Evolutionary conservation across 1,139 yeast genomes (phyloP), one percentile per base, ranked within the genome.

Genomic region (Zygosaccharomyces pseudobailii): DNA sequence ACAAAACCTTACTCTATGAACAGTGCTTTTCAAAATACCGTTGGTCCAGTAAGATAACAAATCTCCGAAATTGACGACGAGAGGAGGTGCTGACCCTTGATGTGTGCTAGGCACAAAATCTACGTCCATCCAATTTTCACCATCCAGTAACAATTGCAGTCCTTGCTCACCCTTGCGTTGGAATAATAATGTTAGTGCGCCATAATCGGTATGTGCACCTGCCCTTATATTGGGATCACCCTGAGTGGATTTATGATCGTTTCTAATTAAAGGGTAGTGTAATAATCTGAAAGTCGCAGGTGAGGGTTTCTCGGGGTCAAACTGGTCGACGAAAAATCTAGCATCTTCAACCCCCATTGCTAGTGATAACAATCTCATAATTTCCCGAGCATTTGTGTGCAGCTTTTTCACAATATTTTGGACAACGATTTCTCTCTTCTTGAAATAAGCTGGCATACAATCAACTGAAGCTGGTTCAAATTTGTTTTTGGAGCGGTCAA

Each of bases 201-300:
- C 94, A 61, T 84, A 86, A 62, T 86, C 95, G 0, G 95, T 85
- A 57, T 87, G 95, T 1, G 94, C 94, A 27, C 95, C 95, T 3
- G 94, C 94, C 44, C 94, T 71, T 40, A 84, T 76, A 13, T 51
- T 46, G 10, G 55, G 51, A 38, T 53, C 55, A 40, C 36, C 43
- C 7, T 25, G 8, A n/a, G 70, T 73, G 20, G 75, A 72, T 50
- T 78, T 79, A 0, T 84, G 79, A 32, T 72, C 66, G 42, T 74
- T 71, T 51, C 59, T 56, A 20, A 53, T 31, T 8, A 84, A 76
- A 0, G 90, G 90, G 59, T 86, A 86, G 61, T 81, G 86, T 43
- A 86, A 70, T 55, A 86, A 72, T 55, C 95, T 71, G 58, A 86
- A 73, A 0, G 87, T 78, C 4, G 88, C 71, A 7, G 87, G 86